Evolutionary conservation across 2,329 filamentous ascomycete species (phyloP).

Genomic region (Gnomoniopsis sp.): DNA sequence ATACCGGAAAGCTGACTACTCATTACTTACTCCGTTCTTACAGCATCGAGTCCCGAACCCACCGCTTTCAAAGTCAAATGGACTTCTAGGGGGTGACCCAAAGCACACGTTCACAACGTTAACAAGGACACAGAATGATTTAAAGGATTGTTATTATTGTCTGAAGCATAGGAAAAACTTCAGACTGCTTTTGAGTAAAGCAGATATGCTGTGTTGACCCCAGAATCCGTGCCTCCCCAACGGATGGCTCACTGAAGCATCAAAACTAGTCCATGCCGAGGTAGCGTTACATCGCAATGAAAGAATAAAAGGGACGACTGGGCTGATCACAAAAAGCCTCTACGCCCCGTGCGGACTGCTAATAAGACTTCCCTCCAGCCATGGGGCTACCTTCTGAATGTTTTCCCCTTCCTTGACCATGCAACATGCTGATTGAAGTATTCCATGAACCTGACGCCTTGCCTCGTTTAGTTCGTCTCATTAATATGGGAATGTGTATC

Average conservation of each 20-base stretch:
- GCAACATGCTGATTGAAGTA: not conserved
- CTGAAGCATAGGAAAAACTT: not conserved
- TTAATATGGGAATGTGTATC: not conserved
- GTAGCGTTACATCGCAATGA: not conserved
- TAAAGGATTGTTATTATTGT: not conserved
- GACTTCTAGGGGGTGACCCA: not conserved
- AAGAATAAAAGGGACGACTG: not conserved
- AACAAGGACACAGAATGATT: not conserved
- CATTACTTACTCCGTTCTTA: not conserved
- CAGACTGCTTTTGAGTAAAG: not conserved
- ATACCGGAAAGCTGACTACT: not conserved
- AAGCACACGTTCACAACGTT: not conserved
- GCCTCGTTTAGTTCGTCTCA: constrained; percentile 8
- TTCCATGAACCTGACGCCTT: constrained; percentile 9
- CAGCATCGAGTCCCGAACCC: too few species aligned
- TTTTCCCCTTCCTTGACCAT: not conserved
- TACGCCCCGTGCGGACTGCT: not conserved
- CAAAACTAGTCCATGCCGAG: not conserved
- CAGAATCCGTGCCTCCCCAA: too few species aligned
- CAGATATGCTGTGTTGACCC: too few species aligned
- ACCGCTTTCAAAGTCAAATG: too few species aligned
- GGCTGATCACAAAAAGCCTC: not conserved
- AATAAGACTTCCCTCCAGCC: not conserved
- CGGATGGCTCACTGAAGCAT: not conserved
- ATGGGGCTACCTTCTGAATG: not conserved